Conservation (phyloP, 345 rosid species). For the Hevea brasiliensis region DNA sequence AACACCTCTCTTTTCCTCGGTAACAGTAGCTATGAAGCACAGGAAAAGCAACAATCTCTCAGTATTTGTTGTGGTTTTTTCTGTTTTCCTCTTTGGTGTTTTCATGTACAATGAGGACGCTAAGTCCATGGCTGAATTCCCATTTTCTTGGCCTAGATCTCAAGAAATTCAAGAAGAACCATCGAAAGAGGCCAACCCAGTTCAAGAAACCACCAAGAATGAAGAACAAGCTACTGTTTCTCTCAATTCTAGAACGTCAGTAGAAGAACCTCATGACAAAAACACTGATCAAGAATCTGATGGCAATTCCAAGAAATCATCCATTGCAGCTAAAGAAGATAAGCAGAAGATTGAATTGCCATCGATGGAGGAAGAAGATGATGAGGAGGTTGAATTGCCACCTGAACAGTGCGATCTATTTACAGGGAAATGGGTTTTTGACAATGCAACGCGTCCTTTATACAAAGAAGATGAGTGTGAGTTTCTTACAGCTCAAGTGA, state of each 20-base stretch:
- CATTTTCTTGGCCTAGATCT: conserved; percentile 59
- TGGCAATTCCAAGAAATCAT: conserved; percentile 20
- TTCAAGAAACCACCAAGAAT: conserved; percentile 43
- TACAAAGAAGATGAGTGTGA: conserved; percentile 83
- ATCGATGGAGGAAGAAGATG: conserved; percentile 34
- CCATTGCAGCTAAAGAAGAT: conserved; percentile 20
- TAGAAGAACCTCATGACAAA: conserved; percentile 29
- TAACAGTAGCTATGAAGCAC: conserved; percentile 60
- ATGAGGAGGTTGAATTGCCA: conserved; percentile 54
- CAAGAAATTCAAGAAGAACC: conserved; percentile 37
- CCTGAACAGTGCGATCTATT: conserved; percentile 82
- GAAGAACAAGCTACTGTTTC: conserved; percentile 14
- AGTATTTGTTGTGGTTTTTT: conserved; percentile 49
- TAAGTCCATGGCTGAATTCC: conserved; percentile 59
- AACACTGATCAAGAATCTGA: conserved; percentile 19
- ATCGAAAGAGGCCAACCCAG: conserved; percentile 3
- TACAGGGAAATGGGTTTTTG: conserved; percentile 80
- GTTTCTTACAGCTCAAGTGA: conserved; percentile 77
- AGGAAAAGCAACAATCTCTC: conserved; percentile 62
- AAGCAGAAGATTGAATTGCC: conserved; percentile 33
- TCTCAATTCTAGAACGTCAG: conserved; percentile 36
- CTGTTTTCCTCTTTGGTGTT: conserved; percentile 59
- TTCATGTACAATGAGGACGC: conserved; percentile 37
- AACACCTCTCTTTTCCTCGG: conserved; percentile 33
- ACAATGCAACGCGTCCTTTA: conserved; percentile 61